These are phyloP conservation scores for Citrullus amarus DNA, from an alignment of 306 rosid genomes.

Conservation along the genomic window DNA sequence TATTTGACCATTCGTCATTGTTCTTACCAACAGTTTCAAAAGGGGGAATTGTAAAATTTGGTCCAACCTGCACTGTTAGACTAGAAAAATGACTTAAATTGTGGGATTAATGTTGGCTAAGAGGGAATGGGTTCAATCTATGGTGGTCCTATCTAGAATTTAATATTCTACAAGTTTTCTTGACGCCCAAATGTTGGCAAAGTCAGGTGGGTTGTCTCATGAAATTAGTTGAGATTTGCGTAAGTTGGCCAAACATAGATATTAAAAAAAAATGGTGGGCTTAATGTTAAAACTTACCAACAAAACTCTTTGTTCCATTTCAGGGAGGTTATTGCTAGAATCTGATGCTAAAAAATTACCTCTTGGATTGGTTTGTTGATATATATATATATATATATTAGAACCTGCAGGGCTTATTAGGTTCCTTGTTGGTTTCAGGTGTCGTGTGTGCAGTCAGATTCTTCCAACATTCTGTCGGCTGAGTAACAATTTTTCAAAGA, in stretches of 20 bases:
- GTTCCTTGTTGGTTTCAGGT: constrained; percentile 40
- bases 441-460: constrained; percentile 61
- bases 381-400: too few species aligned
- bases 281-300: not conserved
- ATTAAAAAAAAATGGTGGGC: not conserved
- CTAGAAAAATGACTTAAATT: not conserved
- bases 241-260: too few species aligned
- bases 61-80: not conserved
- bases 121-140: too few species aligned
- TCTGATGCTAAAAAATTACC: not conserved
- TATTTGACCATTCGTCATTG: not conserved
- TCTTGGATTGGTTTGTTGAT: not conserved
- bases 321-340: not conserved
- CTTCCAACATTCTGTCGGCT: constrained; percentile 64
- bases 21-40: not conserved
- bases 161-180: too few species aligned
- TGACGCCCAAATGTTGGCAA: too few species aligned
- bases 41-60: not conserved
- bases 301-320: not conserved
- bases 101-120: not conserved
- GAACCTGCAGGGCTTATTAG: not conserved
- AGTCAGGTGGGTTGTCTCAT: too few species aligned
- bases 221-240: too few species aligned
- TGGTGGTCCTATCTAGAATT: too few species aligned
- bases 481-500: constrained; percentile 60